phyloP scores from a whole-genome alignment of 495 filamentous ascomycete genomes.

The Amniculicola lignicola region DNA sequence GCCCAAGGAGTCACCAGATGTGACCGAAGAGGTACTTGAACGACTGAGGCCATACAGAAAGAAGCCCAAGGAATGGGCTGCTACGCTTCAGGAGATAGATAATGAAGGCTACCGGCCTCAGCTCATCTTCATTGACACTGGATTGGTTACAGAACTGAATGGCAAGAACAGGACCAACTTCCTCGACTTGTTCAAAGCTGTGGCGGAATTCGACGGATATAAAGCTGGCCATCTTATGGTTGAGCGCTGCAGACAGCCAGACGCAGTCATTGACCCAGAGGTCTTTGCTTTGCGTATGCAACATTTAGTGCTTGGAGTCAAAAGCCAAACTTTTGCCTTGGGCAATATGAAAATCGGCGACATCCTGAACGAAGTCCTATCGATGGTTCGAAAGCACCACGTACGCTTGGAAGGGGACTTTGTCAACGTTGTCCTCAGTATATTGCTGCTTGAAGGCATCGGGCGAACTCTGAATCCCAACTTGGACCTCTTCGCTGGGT shows the following conservation, averaged over 20 bases:
- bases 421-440: constrained; percentile 96
- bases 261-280: constrained; percentile 80
- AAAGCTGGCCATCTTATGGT: constrained; percentile 95
- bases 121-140: constrained; percentile 95
- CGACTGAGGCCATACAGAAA: constrained; percentile 70
- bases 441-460: constrained; percentile 91
- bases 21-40: constrained; percentile 79
- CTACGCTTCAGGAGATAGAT: constrained; percentile 74
- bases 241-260: constrained; percentile 85
- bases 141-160: constrained; percentile 92
- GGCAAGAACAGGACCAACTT: constrained; percentile 84
- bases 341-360: constrained; percentile 97
- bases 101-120: constrained; percentile 89
- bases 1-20: constrained; percentile 54
- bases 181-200: constrained; percentile 89
- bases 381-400: constrained; percentile 90
- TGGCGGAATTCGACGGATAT: constrained; percentile 97
- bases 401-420: constrained; percentile 96
- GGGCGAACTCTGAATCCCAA: constrained; percentile 82
- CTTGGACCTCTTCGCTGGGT: constrained; percentile 83
- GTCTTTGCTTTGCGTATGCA: constrained; percentile 96
- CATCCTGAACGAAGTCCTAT: constrained; percentile 81
- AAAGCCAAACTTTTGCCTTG: constrained; percentile 82
- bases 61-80: constrained; percentile 64
- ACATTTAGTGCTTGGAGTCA: constrained; percentile 85